Conservation (phyloP, 78 protist genomes). For the Dictyostelium discoideum region DNA sequence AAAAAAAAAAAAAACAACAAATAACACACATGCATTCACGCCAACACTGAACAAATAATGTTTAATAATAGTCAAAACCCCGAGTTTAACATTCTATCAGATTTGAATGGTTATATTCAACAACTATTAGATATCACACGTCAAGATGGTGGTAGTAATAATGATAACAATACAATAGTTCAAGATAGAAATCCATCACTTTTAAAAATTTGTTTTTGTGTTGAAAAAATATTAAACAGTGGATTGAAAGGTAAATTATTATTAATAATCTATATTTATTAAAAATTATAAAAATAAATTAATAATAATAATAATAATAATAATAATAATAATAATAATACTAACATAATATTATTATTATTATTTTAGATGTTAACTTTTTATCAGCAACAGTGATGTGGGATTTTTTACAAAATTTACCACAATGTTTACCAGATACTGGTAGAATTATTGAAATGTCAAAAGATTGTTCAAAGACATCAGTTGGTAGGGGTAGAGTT, state of each 20-base stretch:
- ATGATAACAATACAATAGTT: neutral
- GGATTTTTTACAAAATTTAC: constrained; percentile 60
- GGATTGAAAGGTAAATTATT: constrained; percentile 47
- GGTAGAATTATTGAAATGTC: constrained; percentile 11
- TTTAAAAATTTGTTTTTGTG: constrained; percentile 47
- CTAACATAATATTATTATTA: neutral
- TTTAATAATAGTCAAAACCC: neutral
- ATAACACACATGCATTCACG: neutral
- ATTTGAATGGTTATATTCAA: constrained; percentile 67
- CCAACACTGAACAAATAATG: neutral
- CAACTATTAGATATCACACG: neutral
- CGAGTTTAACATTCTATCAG: constrained; percentile 6
- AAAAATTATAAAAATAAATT: no score
- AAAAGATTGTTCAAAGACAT: constrained; percentile 38
- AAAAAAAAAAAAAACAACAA: no score
- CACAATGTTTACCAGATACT: constrained; percentile 53
- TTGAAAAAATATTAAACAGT: constrained; percentile 37
- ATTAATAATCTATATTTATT: neutral
- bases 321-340: neutral
- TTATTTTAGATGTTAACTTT: constrained; percentile 45
- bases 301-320: no score
- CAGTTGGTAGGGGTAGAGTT: constrained; percentile 64
- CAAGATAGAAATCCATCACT: constrained; percentile 44
- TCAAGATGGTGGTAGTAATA: neutral
- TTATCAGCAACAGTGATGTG: constrained; percentile 48